Base-by-base conservation (phyloP, 129 eudicot genomes). In the Pittosporum tobira region DNA sequence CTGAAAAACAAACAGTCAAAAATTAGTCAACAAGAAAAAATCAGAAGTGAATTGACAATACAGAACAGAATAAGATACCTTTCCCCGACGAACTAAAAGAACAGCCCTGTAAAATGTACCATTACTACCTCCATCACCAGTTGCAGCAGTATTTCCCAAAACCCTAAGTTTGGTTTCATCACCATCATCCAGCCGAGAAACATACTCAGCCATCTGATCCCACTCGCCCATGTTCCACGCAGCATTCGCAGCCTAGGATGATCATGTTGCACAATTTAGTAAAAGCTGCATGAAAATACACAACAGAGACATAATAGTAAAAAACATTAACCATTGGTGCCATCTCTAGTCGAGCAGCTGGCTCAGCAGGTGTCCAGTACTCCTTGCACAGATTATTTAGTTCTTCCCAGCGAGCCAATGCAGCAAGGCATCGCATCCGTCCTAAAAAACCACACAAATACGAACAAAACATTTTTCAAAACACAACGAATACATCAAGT, bases 211-310 rank as follows among this genome's bases (percentile, higher is more conserved):
- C 99, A 93, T 93, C 78, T 87, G 99, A 70, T 93, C 99, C 99
- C 99, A 93, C 78, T 93, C 99, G n/a, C 94, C 91, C 99, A 93
- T 83, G 88, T 93, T 83, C 96, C 99, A 93, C 14, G 99, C 96
- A 77, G 99, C 96, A 56, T 21, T 72, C 62, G 99, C 96, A 78
- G 99, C 99, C 99, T 93, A 62, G 64, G 55, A 20, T 6, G 65
- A 30, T 19, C 57, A 65, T 11, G 27, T 22, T 59, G 68, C 1
- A 57, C 6, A 56, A 48, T 51, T 43, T 43, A 43, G 51, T 21
- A 61, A 62, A 68, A 34, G 44, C 14, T 57, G 29, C 12, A 62
- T 30, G 36, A 14, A 51, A 10, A 24, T 65, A 45, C 19, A 57
- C 42, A 23, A 50, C 49, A 12, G 45, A 43, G 13, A 9, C 25